phyloP scores from a whole-genome alignment of 495 filamentous ascomycete genomes.

The Aspergillus steynii region DNA sequence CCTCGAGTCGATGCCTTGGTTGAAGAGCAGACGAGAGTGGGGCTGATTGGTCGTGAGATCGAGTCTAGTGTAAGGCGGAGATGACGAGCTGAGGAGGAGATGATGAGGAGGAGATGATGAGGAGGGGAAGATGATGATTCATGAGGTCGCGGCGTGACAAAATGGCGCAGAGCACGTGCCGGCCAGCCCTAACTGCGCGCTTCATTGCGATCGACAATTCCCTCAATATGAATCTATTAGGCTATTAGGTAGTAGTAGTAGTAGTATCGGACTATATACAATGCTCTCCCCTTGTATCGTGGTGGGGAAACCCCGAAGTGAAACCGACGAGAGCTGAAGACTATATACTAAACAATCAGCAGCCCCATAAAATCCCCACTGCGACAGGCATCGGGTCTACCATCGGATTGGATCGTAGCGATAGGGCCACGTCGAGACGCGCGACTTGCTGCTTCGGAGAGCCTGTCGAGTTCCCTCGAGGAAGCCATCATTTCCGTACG shows the following conservation, averaged over 20 bases:
- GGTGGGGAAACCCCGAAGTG: too few relatives aligned
- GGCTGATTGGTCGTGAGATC: neutral
- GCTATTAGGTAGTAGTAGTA: too few relatives aligned
- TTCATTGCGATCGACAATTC: neutral
- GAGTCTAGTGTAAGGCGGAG: neutral
- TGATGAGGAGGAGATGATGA: neutral
- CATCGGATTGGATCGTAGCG: neutral
- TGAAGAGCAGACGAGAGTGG: neutral
- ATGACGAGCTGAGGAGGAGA: neutral
- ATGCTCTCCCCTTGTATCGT: too few relatives aligned
- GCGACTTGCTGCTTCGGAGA: conserved; percentile 14
- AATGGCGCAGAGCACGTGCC: neutral
- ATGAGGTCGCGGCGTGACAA: neutral
- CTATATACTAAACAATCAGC: too few relatives aligned
- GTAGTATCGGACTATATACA: neutral
- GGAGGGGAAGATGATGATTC: neutral
- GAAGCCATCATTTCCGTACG: conserved; percentile 59
- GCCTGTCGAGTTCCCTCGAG: conserved; percentile 42
- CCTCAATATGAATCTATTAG: too few relatives aligned
- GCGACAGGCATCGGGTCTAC: neutral
- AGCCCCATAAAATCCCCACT: too few relatives aligned
- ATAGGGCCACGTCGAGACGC: neutral
- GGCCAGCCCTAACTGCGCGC: too few relatives aligned
- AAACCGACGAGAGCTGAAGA: too few relatives aligned
- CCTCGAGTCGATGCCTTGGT: neutral